Evolutionary conservation across 2,329 filamentous ascomycete species (phyloP), one percentile per base, ranked within the genome.

Genomic region (Aspergillus tubingensis): DNA sequence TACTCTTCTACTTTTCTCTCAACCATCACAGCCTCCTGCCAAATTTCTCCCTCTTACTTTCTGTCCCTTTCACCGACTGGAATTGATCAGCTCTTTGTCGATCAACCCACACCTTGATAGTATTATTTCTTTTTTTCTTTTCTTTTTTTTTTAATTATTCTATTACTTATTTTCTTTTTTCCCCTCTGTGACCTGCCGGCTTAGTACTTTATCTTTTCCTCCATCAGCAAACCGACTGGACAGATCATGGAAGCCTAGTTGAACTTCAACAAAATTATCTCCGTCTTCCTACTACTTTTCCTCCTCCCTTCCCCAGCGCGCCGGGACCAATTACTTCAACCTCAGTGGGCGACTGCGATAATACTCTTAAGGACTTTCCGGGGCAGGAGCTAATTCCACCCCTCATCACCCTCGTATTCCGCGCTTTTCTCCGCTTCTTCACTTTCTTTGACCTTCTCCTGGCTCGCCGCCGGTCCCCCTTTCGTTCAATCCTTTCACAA

Each of bases 211-310:
- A 43, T 27, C 10, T 32, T n/a, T 30, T 23, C 47, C 7, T 19
- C 47, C 17, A 17, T 17, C 47, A 10, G 19, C n/a, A 8, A 8
- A 50, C 10, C 25, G 25, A 32, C 15, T 50, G 15, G 3, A 36
- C 53, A 43, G 21, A 48, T 52, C 10, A 60, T 56, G 49, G 49
- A 57, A 47, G 23, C 27, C 49, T 54, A 47, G 44, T 55, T 11
- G n/a, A 27, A 15, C 27, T 17, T 43, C n/a, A 13, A 36, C n/a
- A 13, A 36, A 27, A 47, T 44, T 8, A 27, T 44, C 30, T 15
- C 32, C 32, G 32, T 36, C 32, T 36, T 36, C 30, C 10, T 32
- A 17, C 30, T 21, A 8, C 21, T 44, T 3, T 44, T 19, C 25
- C 10, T 27, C 41, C 30, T n/a, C 21, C 53, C 41, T 19, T 47